Evolutionary conservation across 768 basidiomycete species (phyloP).

Genomic region (Phaeotremella fagi): DNA sequence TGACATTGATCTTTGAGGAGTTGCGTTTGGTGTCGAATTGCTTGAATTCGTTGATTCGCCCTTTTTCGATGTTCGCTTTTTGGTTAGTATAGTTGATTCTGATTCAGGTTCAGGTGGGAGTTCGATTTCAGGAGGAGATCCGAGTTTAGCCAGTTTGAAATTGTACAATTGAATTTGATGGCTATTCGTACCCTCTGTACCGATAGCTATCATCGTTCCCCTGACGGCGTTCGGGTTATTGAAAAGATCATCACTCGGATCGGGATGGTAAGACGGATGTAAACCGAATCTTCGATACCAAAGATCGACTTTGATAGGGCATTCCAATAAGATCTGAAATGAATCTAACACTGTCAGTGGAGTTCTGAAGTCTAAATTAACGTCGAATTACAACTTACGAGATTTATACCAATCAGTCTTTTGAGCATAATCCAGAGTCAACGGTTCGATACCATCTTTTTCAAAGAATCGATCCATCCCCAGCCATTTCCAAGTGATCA

Average conservation of each 20-base stretch:
- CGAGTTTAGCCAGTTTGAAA: not conserved
- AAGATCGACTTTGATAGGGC: not conserved
- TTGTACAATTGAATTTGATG: conserved; percentile 4
- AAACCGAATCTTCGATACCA: conserved; percentile 11
- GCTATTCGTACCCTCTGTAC: not conserved
- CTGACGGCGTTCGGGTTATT: not conserved
- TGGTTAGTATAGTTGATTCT: too few species aligned
- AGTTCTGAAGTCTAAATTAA: not conserved
- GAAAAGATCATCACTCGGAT: not conserved
- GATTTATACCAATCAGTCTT: conserved; percentile 9
- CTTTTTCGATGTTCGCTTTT: too few species aligned
- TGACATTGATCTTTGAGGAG: too few species aligned
- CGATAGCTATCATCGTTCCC: not conserved
- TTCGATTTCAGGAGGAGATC: too few species aligned
- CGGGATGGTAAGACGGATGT: not conserved
- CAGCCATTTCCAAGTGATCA: conserved; percentile 26
- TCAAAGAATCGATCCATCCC: conserved; percentile 13
- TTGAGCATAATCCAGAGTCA: not conserved
- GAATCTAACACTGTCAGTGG: not conserved
- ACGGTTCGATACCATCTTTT: not conserved
- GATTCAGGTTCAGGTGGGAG: too few species aligned
- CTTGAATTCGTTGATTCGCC: too few species aligned
- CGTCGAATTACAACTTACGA: conserved; percentile 4
- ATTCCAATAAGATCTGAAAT: conserved; percentile 1
- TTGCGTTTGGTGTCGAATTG: too few species aligned